These are phyloP conservation scores for Dendrobium huoshanense DNA, from an alignment of 106 monocot genomes.

Conservation along the genomic window DNA sequence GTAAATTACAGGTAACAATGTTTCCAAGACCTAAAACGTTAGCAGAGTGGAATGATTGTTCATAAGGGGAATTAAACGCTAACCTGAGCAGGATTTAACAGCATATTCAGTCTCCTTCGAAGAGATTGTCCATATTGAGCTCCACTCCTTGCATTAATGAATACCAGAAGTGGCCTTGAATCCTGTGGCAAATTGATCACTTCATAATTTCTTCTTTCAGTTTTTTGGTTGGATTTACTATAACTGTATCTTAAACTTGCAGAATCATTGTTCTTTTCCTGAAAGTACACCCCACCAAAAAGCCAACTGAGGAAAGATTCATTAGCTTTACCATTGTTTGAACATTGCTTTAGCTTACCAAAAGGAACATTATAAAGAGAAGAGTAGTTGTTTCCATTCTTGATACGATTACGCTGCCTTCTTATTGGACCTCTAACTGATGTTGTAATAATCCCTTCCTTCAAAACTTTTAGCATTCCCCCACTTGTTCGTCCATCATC, in stretches of 20 bases:
- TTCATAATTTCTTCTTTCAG: constrained; percentile 35
- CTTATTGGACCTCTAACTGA: constrained; percentile 46
- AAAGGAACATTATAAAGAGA: constrained; percentile 10
- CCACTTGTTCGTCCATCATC: constrained; percentile 6
- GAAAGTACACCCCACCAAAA: constrained; percentile 9
- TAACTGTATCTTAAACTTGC: constrained; percentile 15
- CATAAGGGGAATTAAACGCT: background rate
- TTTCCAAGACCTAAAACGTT: background rate
- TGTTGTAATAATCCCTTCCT: constrained; percentile 51
- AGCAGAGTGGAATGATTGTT: background rate
- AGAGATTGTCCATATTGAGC: constrained; percentile 66
- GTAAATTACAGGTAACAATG: no score
- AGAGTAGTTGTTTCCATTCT: constrained; percentile 23
- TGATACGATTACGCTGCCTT: constrained; percentile 36
- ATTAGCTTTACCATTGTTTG: constrained; percentile 7
- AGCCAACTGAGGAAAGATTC: constrained; percentile 31
- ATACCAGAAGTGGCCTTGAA: constrained; percentile 81
- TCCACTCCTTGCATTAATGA: constrained; percentile 87
- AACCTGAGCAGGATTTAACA: constrained; percentile 91
- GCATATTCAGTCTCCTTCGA: constrained; percentile 69
- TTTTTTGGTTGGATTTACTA: constrained; percentile 13
- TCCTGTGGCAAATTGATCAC: constrained; percentile 62
- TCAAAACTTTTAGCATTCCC: constrained; percentile 58
- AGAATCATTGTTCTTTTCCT: constrained; percentile 14
- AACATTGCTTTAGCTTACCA: constrained; percentile 19